These are phyloP conservation scores for Besnoitia besnoiti DNA, from an alignment of 169 alveolate species.

Conservation along the genomic window DNA sequence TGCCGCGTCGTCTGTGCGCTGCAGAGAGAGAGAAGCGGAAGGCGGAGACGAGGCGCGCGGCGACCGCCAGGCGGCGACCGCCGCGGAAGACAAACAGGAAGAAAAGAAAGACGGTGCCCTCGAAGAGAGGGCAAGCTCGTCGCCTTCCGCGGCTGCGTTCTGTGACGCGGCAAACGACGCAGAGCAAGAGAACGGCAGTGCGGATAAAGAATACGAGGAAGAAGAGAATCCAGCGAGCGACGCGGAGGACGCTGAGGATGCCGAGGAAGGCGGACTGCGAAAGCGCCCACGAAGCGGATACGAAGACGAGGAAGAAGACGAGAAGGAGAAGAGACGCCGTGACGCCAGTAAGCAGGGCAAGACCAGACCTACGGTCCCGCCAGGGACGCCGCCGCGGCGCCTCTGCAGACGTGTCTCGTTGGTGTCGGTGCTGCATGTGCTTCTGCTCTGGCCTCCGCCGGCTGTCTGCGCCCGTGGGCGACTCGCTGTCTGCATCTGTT, in stretches of 20 bases:
- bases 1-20: too few species aligned
- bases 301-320: too few species aligned
- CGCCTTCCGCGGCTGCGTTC: too few species aligned
- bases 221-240: neutral
- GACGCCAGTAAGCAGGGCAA: neutral
- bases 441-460: too few species aligned
- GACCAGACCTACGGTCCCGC: neutral
- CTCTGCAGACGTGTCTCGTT: neutral
- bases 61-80: neutral
- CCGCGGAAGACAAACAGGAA: neutral
- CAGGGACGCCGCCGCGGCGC: neutral
- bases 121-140: too few species aligned
- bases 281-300: too few species aligned
- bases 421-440: too few species aligned
- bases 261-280: too few species aligned
- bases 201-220: neutral
- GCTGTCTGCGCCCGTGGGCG: too few species aligned
- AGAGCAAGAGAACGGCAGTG: neutral
- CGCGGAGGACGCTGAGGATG: too few species aligned
- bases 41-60: neutral
- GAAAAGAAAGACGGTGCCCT: neutral
- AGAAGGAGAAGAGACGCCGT: neutral
- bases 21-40: neutral
- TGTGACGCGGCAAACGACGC: too few species aligned
- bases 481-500: neutral